Conservation (phyloP, 1,284 basidiomycete genomes). For the Tilletia walkeri region DNA sequence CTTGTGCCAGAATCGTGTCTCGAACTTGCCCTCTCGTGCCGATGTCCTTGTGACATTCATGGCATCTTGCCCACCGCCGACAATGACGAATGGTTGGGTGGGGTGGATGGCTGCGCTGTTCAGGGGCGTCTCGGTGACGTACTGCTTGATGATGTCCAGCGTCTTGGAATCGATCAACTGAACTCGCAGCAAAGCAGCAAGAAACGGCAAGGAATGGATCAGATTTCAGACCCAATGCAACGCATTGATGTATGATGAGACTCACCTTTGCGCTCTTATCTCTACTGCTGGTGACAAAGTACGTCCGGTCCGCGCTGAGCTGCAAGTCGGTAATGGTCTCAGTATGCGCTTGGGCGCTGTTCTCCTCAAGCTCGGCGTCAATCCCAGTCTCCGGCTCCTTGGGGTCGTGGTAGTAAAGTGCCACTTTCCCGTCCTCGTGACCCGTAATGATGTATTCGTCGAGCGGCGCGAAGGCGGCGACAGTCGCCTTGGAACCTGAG, state of each 20-base stretch:
- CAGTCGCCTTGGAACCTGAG: slow-evolving; percentile 72
- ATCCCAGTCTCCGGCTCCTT: slow-evolving; percentile 58
- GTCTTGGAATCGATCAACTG: slow-evolving; percentile 87
- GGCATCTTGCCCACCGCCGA: slow-evolving; percentile 96
- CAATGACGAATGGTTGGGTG: slow-evolving; percentile 69
- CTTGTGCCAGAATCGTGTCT: slow-evolving; percentile 98
- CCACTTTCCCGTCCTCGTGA: slow-evolving; percentile 92
- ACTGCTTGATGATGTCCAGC: slow-evolving; percentile 88
- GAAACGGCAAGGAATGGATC: too few relatives aligned
- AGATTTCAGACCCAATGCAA: neutral
- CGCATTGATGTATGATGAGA: slow-evolving; percentile 23
- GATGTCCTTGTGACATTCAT: slow-evolving; percentile 97
- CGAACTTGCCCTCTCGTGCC: slow-evolving; percentile 90
- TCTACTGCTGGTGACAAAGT: slow-evolving; percentile 93
- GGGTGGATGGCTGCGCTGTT: slow-evolving; percentile 90
- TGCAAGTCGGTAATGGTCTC: slow-evolving; percentile 76
- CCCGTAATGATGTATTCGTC: slow-evolving; percentile 81
- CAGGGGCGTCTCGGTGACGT: slow-evolving; percentile 85
- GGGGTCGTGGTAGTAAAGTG: slow-evolving; percentile 51
- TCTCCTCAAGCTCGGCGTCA: slow-evolving; percentile 82
- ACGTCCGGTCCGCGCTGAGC: slow-evolving; percentile 81
- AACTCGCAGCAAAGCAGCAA: neutral
- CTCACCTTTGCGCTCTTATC: slow-evolving; percentile 90
- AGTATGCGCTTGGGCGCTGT: slow-evolving; percentile 58
- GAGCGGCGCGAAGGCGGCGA: slow-evolving; percentile 82